These are phyloP conservation scores for Cyclocybe cylindracea DNA, from an alignment of 768 basidiomycete genomes.

Conservation along the genomic window DNA sequence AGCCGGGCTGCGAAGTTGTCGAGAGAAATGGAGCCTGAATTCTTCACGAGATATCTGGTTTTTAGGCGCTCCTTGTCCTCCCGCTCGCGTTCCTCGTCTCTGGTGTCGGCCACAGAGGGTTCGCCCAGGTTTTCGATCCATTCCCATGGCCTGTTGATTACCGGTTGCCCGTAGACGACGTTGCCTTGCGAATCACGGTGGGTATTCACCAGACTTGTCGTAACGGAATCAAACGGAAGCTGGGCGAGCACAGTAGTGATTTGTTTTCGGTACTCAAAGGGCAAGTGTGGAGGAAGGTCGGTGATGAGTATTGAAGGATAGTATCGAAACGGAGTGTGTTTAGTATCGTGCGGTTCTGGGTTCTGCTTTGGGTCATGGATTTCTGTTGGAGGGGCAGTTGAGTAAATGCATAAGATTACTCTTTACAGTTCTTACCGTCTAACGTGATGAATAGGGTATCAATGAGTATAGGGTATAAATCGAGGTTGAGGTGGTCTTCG, in stretches of 20 bases:
- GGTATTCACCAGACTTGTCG: constrained; percentile 59
- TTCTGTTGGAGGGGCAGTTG: constrained; percentile 41
- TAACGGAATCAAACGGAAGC: constrained; percentile 48
- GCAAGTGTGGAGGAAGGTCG: constrained; percentile 57
- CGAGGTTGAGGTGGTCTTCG: constrained; percentile 52
- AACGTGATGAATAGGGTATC: constrained; percentile 76
- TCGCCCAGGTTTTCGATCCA: constrained; percentile 83
- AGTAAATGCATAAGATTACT: not conserved
- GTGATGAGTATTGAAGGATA: constrained; percentile 55
- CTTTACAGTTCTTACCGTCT: constrained; percentile 56
- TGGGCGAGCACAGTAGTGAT: constrained; percentile 60
- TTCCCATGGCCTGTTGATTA: constrained; percentile 82
- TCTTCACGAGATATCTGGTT: constrained; percentile 48
- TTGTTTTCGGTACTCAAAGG: constrained; percentile 57
- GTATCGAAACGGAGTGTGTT: constrained; percentile 56
- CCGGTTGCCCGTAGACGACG: constrained; percentile 47
- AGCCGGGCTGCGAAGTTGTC: constrained; percentile 67
- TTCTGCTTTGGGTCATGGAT: constrained; percentile 28
- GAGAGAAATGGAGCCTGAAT: constrained; percentile 70
- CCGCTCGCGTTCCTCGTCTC: constrained; percentile 40
- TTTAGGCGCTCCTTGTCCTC: constrained; percentile 40
- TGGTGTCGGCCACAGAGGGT: constrained; percentile 40
- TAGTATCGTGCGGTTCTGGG: too few species aligned
- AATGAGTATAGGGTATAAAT: constrained; percentile 64
- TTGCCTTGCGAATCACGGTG: constrained; percentile 57